A percentile compares a stretch with the other conserved stretches of the same genome.
These are phyloP conservation scores for Stemphylium lycopersici DNA, from an alignment of 2,329 filamentous ascomycete species.

Conservation along the genomic window DNA sequence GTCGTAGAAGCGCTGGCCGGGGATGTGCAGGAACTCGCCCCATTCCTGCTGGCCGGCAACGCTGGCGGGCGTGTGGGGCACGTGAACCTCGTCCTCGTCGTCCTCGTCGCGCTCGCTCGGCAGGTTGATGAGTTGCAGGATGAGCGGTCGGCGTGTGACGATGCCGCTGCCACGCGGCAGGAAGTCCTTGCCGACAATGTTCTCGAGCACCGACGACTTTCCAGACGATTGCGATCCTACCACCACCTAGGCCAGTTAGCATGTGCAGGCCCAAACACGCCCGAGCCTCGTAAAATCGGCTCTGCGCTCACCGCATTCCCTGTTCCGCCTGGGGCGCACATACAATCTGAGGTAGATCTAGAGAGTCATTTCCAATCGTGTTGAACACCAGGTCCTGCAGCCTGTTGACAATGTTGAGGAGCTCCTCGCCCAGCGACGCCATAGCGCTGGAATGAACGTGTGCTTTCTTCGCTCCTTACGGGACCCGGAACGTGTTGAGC, in stretches of 20 bases:
- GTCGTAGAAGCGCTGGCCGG: constrained; percentile 85
- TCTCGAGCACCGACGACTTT: constrained; percentile 98
- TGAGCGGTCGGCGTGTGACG: constrained; percentile 90
- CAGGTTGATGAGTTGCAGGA: constrained; percentile 97
- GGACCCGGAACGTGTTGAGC: constrained; percentile 28
- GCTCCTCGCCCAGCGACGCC: constrained; percentile 94
- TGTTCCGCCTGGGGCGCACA: constrained; percentile 59
- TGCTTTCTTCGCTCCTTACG: constrained; percentile 25
- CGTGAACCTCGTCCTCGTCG: constrained; percentile 64
- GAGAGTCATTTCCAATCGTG: constrained; percentile 97
- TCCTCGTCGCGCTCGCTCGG: constrained; percentile 74
- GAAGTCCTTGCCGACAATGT: constrained; percentile 97
- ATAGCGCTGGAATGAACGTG: constrained; percentile 58
- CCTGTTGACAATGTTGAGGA: constrained; percentile 96
- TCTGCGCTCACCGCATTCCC: constrained; percentile 19
- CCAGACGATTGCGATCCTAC: constrained; percentile 98
- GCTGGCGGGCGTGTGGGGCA: constrained; percentile 78
- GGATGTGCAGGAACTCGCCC: constrained; percentile 97
- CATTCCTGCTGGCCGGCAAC: constrained; percentile 73
- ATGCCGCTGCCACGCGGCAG: constrained; percentile 95
- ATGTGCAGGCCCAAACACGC: neutral
- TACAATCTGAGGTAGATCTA: constrained; percentile 98
- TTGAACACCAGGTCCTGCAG: constrained; percentile 99
- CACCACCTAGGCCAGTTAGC: constrained; percentile 72
- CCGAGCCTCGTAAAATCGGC: constrained; percentile 11